A percentile compares a stretch with the other conserved stretches of the same genome.
phyloP scores from a whole-genome alignment of 73 alveolate species.

The Halteria grandinella region DNA sequence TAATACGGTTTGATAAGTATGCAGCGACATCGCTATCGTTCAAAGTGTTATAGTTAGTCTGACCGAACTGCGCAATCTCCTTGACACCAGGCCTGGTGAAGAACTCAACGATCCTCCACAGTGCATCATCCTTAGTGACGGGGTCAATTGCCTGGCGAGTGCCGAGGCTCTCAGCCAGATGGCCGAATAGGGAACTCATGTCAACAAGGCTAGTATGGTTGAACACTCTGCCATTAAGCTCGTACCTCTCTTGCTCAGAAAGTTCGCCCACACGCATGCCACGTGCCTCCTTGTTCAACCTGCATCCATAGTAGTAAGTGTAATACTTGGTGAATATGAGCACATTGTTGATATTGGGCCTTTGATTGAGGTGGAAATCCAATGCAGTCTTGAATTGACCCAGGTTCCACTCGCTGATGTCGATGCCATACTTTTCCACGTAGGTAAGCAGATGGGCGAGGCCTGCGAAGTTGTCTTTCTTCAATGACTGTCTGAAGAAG shows the following conservation, averaged over 20 bases:
- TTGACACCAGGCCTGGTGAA: conserved; percentile 17
- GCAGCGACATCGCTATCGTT: conserved; percentile 9
- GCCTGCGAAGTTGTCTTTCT: conserved; percentile 21
- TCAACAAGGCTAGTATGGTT: conserved; percentile 26
- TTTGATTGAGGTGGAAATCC: conserved; percentile 23
- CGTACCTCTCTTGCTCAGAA: neutral
- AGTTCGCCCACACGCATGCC: conserved; percentile 1
- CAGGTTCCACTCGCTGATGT: conserved; percentile 12
- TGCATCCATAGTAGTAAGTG: conserved; percentile 10
- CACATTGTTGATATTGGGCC: conserved; percentile 18
- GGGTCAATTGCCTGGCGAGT: conserved; percentile 27
- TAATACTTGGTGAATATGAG: conserved; percentile 29
- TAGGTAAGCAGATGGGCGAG: conserved; percentile 8
- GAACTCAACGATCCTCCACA: conserved; percentile 34
- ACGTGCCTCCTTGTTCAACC: neutral
- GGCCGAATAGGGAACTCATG: conserved; percentile 15
- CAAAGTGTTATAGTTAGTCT: neutral
- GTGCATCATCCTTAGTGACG: conserved; percentile 7
- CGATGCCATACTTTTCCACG: neutral
- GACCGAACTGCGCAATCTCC: neutral
- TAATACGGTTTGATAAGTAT: conserved; percentile 21
- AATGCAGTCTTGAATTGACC: neutral
- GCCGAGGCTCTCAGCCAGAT: conserved; percentile 14
- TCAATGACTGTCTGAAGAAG: conserved; percentile 12
- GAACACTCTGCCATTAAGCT: conserved; percentile 3